Evolutionary conservation across 805 yeast genomes (phyloP).

Genomic region (Ogataea corticis): DNA sequence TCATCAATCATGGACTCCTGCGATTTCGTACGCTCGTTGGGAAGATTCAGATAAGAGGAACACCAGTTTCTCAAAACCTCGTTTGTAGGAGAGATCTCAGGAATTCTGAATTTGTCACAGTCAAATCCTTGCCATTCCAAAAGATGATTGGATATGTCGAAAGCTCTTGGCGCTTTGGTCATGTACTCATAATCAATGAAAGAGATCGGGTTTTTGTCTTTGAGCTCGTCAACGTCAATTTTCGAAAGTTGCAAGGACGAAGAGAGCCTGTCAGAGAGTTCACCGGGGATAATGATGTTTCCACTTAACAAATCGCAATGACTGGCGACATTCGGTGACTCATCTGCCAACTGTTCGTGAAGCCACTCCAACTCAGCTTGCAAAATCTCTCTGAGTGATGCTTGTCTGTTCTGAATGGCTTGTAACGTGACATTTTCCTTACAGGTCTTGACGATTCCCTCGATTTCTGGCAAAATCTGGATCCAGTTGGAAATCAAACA

Average conservation of each 20-base stretch:
- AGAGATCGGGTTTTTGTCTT: slow-evolving; percentile 42
- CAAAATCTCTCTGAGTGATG: slow-evolving; percentile 39
- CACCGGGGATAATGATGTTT: slow-evolving; percentile 61
- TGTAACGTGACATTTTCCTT: slow-evolving; percentile 34
- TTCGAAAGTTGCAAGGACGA: slow-evolving; percentile 22
- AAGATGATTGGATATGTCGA: slow-evolving; percentile 73
- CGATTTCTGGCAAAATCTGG: slow-evolving; percentile 53
- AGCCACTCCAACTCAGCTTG: slow-evolving; percentile 58
- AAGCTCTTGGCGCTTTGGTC: slow-evolving; percentile 71
- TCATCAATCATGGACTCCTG: slow-evolving; percentile 33
- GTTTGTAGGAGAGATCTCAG: slow-evolving; percentile 47
- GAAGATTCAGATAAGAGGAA: slow-evolving; percentile 48
- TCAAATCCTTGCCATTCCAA: slow-evolving; percentile 84
- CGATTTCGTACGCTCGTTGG: slow-evolving; percentile 17
- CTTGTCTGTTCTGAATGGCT: slow-evolving; percentile 10
- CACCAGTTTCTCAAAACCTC: slow-evolving; percentile 58
- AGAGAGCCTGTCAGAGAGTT: slow-evolving; percentile 24
- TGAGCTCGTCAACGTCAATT: slow-evolving; percentile 12
- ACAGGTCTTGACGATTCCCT: slow-evolving; percentile 40
- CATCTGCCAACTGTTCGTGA: slow-evolving; percentile 36
- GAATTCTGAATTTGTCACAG: slow-evolving; percentile 62
- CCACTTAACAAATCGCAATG: slow-evolving; percentile 79
- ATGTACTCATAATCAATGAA: slow-evolving; percentile 75
- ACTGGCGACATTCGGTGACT: slow-evolving; percentile 59
- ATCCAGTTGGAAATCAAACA: slow-evolving; percentile 64